Conservation (phyloP, 2,329 filamentous ascomycete species). For the Ceratocystis harringtonii region DNA sequence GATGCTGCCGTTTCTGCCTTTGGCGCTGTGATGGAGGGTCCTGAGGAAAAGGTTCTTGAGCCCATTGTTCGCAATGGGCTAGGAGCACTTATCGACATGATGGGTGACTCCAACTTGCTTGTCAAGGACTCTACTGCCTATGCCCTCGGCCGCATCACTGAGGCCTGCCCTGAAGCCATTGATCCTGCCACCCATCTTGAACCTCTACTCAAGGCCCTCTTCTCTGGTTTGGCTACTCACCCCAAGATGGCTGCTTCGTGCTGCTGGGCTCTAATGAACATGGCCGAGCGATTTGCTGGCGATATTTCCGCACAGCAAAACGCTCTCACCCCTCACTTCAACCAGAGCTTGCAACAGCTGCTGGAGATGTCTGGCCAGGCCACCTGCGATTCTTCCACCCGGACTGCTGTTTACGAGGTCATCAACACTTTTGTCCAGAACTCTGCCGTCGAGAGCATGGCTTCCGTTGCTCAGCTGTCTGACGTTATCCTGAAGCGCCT, state of each 20-base stretch:
- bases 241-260: slow-evolving; percentile 96
- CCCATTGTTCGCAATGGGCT: slow-evolving; percentile 93
- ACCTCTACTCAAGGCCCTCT: slow-evolving; percentile 72
- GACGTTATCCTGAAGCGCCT: slow-evolving; percentile 82
- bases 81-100: slow-evolving; percentile 75
- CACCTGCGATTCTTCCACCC: slow-evolving; percentile 74
- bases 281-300: slow-evolving; percentile 87
- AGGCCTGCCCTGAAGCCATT: slow-evolving; percentile 81
- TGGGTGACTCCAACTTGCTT: slow-evolving; percentile 78
- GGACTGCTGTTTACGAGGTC: slow-evolving; percentile 93
- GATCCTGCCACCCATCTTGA: slow-evolving; percentile 73
- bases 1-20: slow-evolving; percentile 96
- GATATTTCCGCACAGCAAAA: slow-evolving; percentile 66
- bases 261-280: slow-evolving; percentile 98
- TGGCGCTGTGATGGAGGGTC: slow-evolving; percentile 96
- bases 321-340: slow-evolving; percentile 79
- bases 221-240: slow-evolving; percentile 76
- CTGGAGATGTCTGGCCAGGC: slow-evolving; percentile 69
- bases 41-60: slow-evolving; percentile 80
- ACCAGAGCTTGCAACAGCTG: slow-evolving; percentile 74
- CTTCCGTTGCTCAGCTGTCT: slow-evolving; percentile 65
- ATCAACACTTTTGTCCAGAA: slow-evolving; percentile 89
- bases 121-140: slow-evolving; percentile 95
- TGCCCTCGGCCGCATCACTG: slow-evolving; percentile 87
- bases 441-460: slow-evolving; percentile 71